Percentiles rank a stretch among this genome's conserved stretches.
These are phyloP conservation scores for Agrostemma githago DNA, from an alignment of 148 eudicot species.

Conservation along the genomic window DNA sequence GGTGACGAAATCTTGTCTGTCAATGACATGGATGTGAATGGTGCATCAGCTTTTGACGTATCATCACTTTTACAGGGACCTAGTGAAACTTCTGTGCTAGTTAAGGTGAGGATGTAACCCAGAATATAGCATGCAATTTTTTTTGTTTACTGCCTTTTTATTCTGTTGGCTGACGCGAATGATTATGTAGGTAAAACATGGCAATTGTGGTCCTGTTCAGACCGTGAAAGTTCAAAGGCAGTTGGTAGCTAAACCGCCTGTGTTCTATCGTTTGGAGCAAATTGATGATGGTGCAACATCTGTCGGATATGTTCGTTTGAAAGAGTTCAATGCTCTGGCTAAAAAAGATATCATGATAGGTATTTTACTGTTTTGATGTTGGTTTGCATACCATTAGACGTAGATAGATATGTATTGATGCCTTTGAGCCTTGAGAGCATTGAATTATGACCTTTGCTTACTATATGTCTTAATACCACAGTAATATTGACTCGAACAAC, in stretches of 20 bases:
- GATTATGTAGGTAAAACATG: constrained; percentile 72
- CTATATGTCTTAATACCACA: neutral
- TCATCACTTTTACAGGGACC: constrained; percentile 92
- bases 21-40: constrained; percentile 76
- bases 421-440: neutral
- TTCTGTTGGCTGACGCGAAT: constrained; percentile 2
- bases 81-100: constrained; percentile 70
- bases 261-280: constrained; percentile 74
- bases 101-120: constrained; percentile 46
- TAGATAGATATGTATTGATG: neutral
- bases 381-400: neutral
- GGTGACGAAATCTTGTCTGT: constrained; percentile 87
- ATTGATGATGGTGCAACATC: constrained; percentile 47
- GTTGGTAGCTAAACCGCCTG: constrained; percentile 78
- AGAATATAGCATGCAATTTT: neutral
- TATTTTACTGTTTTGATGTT: constrained; percentile 16
- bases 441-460: neutral
- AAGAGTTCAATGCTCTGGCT: constrained; percentile 96
- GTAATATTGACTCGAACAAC: constrained; percentile 12
- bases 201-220: constrained; percentile 78
- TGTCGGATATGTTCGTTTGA: constrained; percentile 85
- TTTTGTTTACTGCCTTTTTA: constrained; percentile 1
- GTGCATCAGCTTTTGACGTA: constrained; percentile 87
- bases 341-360: constrained; percentile 92
- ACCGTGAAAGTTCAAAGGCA: constrained; percentile 74